Percentiles rank a stretch among this genome's conserved stretches.
Conservation (phyloP, 257 asterid species). For the Solanum sejunctum region DNA sequence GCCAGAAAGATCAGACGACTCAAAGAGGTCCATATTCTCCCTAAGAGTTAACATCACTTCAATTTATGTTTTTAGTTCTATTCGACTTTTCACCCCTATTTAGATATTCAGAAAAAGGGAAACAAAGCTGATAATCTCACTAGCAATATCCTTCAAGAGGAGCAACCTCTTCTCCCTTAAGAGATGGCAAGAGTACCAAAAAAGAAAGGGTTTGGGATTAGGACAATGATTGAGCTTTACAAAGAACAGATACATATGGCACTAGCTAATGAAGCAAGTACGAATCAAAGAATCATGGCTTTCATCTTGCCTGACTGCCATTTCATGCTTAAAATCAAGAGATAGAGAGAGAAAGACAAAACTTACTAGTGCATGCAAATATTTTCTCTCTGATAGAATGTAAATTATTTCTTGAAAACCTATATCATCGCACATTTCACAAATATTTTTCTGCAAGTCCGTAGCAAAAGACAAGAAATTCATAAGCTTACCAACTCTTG, state of each 20-base stretch:
- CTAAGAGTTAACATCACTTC: too few relatives aligned
- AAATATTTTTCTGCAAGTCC: too few relatives aligned
- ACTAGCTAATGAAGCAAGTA: background rate
- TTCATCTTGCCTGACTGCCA: background rate
- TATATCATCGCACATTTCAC: too few relatives aligned
- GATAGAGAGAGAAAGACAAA: background rate
- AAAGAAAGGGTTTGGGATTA: background rate
- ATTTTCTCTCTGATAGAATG: slow-evolving; percentile 25
- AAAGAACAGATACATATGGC: background rate
- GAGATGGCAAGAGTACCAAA: background rate
- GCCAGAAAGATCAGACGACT: too few relatives aligned
- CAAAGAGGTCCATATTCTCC: too few relatives aligned
- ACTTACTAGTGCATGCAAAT: slow-evolving; percentile 40
- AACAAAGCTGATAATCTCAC: background rate
- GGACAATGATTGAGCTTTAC: background rate
- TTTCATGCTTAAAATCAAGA: background rate
- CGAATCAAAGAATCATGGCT: background rate
- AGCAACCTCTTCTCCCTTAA: background rate
- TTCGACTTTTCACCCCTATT: too few relatives aligned
- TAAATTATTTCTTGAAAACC: too few relatives aligned
- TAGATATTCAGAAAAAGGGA: background rate
- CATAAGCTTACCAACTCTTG: too few relatives aligned
- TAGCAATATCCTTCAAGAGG: background rate
- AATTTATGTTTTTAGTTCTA: too few relatives aligned
- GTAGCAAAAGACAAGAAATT: too few relatives aligned